Conservation (phyloP, 176 grass and related monocot species). For the Triticum dicoccoides region DNA sequence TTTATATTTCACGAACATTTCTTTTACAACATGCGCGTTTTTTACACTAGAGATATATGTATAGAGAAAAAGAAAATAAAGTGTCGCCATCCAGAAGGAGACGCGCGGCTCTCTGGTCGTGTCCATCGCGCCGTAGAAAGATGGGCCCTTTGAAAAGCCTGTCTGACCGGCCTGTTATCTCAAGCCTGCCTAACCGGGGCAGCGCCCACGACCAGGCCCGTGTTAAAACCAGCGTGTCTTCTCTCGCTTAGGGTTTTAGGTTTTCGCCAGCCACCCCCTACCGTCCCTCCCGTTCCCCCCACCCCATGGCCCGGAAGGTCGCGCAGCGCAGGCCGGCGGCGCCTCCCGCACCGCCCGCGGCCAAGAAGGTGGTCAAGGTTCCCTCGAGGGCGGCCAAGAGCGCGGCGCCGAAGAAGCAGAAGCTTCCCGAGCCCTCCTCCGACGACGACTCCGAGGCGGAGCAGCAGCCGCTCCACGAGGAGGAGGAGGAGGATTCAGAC, state of each 20-base stretch:
- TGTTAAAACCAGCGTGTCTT: constrained; percentile 3
- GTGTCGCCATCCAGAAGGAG: too few species aligned
- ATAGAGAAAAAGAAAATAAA: too few species aligned
- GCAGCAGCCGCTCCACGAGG: constrained; percentile 37
- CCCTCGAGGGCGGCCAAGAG: constrained; percentile 23
- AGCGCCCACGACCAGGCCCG: background rate
- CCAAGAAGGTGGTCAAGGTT: constrained; percentile 24
- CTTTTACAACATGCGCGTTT: too few species aligned
- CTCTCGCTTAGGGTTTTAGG: constrained; percentile 45
- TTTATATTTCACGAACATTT: too few species aligned
- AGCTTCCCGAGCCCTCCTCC: constrained; percentile 45
- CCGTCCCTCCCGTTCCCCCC: background rate
- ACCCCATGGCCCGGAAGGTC: constrained; percentile 42
- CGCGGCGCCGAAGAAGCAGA: constrained; percentile 41
- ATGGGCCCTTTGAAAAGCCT: too few species aligned
- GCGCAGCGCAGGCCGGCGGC: constrained; percentile 33
- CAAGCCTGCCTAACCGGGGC: background rate
- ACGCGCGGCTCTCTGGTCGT: too few species aligned
- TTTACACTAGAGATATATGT: too few species aligned
- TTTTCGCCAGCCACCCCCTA: constrained; percentile 2
- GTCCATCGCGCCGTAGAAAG: too few species aligned
- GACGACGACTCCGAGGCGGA: constrained; percentile 59
- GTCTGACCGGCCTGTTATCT: too few species aligned
- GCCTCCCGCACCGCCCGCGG: background rate
- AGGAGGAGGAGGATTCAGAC: constrained; percentile 39